phyloP scores from a whole-genome alignment of 352 stramenopile genomes.

The Pythium biforme region DNA sequence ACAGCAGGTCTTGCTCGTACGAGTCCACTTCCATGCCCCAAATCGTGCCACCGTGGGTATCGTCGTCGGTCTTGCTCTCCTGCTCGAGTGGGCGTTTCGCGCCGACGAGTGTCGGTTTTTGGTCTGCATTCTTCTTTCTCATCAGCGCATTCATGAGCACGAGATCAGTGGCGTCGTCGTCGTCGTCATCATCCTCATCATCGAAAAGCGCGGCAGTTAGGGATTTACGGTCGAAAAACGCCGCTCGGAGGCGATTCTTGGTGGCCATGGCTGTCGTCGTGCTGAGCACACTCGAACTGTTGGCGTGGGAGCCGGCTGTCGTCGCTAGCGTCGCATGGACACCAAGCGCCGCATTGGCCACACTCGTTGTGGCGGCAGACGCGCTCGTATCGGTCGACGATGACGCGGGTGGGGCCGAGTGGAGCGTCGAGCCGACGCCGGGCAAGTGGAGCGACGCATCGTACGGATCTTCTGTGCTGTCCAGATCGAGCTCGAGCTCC shows the following conservation, averaged over 20 bases:
- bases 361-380: neutral
- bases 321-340: conserved; percentile 4
- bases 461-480: conserved; percentile 26
- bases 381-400: neutral
- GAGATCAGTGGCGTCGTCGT: conserved; percentile 15
- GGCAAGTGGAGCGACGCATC: conserved; percentile 26
- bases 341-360: neutral
- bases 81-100: conserved; percentile 35
- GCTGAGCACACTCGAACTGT: conserved; percentile 28
- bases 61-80: conserved; percentile 26
- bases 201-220: conserved; percentile 26
- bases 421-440: conserved; percentile 5
- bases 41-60: conserved; percentile 44
- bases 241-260: conserved; percentile 17
- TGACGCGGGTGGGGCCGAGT: neutral
- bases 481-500: conserved; percentile 29
- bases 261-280: neutral
- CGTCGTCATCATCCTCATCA: conserved; percentile 28
- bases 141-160: conserved; percentile 23
- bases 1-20: conserved; percentile 69
- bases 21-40: conserved; percentile 74
- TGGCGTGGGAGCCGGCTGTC: conserved; percentile 22
- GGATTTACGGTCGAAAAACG: conserved; percentile 9
- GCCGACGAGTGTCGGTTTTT: conserved; percentile 6
- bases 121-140: conserved; percentile 12